Base-by-base conservation (phyloP, 805 yeast genomes). In the Yamadazyma sp. region DNA sequence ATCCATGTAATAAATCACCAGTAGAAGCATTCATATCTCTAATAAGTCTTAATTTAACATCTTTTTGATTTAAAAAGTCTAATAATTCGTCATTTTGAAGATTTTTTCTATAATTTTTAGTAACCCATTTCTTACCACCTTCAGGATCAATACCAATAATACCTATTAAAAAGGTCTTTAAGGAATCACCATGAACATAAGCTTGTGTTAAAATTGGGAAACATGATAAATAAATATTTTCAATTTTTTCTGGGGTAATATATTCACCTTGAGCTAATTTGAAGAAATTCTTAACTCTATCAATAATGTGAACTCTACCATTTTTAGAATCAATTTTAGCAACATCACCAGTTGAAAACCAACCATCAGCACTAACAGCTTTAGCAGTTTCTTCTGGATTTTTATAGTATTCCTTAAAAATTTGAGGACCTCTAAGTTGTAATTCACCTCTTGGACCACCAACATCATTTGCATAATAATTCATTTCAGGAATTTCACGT, bases 231-330 rank as follows among this genome's bases (percentile, higher is more conserved):
- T 82, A 82, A 11, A 62, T 58, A 49, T 78, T 80, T 52, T 83
- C 91, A 45, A 83, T 76, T 56, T 76, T 80, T 50, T 83, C 93
- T 13, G 87, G 85, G 1, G 87, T 82, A 36, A 83, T 74, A 55
- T 82, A 83, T 58, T 65, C 73, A 38, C 73, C 73, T 44, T 66
- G 71, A 5, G 71, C 53, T 44, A 66, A 60, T 44, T 83, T 83
- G 69, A 82, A 83, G 61, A 83, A 82, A 60, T 83, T 84, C 65
- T 83, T 83, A 25, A 83, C 87, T 42, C 93, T 69, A 51, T 84
- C 93, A 47, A 83, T 70, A 39, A 83, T 78, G 32, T 58, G 64
- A 16, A 84, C 53, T 30, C 81, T 68, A 9, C 88, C 74, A 27
- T 42, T 42, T 7, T 27, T 26, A 2, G 35, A 29, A 17, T 47